Conservation (phyloP, 2,329 filamentous ascomycete species). For the Microcyclospora tardicrescens region DNA sequence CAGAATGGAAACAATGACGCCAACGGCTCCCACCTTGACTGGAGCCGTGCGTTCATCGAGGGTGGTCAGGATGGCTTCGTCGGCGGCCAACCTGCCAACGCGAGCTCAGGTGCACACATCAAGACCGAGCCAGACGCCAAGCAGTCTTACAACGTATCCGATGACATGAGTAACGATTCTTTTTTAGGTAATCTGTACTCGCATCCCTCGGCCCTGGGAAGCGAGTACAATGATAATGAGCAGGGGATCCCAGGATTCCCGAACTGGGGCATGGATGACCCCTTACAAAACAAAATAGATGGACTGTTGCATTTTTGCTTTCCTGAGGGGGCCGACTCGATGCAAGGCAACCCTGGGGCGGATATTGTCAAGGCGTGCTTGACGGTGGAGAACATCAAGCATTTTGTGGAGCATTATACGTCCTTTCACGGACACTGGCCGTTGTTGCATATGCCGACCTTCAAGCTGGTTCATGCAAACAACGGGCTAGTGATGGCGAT, state of each 20-base stretch:
- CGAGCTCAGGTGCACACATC: slow-evolving; percentile 23
- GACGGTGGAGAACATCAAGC: slow-evolving; percentile 54
- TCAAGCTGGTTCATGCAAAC: slow-evolving; percentile 52
- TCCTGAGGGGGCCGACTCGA: slow-evolving; percentile 42
- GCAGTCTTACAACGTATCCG: slow-evolving; percentile 25
- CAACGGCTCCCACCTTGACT: slow-evolving; percentile 26
- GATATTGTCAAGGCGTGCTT: slow-evolving; percentile 39
- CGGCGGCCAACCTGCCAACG: slow-evolving; percentile 34
- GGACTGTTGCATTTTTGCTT: slow-evolving; percentile 39
- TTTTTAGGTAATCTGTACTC: slow-evolving; percentile 38
- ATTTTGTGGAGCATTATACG: slow-evolving; percentile 57
- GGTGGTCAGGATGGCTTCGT: slow-evolving; percentile 34
- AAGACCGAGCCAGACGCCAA: slow-evolving; percentile 33
- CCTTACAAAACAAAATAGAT: slow-evolving; percentile 33
- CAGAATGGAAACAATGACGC: slow-evolving; percentile 19
- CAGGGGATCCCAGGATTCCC: slow-evolving; percentile 23
- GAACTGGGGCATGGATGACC: slow-evolving; percentile 34
- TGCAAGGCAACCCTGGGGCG: slow-evolving; percentile 39
- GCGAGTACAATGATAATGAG: slow-evolving; percentile 22
- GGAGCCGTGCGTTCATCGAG: slow-evolving; percentile 33
- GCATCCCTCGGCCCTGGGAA: slow-evolving; percentile 30
- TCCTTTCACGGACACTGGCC: slow-evolving; percentile 65
- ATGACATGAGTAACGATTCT: slow-evolving; percentile 33
- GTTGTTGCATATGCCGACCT: slow-evolving; percentile 58
- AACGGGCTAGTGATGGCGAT: slow-evolving; percentile 56